phyloP scores from a whole-genome alignment of 2,329 filamentous ascomycete genomes.

The Monascus ruber region DNA sequence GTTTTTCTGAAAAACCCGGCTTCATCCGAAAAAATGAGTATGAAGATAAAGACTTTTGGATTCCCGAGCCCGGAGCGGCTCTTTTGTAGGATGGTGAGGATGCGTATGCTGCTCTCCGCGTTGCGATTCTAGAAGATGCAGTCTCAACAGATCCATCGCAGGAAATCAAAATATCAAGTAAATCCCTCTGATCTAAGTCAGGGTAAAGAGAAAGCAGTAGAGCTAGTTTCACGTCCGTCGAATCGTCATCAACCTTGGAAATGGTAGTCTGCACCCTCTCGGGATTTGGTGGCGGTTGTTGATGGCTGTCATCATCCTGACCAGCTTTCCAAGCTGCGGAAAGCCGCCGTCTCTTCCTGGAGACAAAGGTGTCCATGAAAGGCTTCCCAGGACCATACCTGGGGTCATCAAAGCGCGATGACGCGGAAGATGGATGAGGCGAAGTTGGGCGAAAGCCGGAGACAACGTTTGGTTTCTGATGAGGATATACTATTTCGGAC shows the following conservation, averaged over 20 bases:
- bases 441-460: no score
- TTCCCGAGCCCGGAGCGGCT: constrained; percentile 2
- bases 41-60: neutral
- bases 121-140: constrained; percentile 47
- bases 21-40: no score
- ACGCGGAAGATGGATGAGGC: neutral
- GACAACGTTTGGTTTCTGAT: no score
- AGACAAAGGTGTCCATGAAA: constrained; percentile 32
- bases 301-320: neutral
- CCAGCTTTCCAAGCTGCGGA: constrained; percentile 4
- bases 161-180: constrained; percentile 69
- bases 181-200: constrained; percentile 47
- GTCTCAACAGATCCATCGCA: constrained; percentile 64
- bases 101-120: constrained; percentile 5
- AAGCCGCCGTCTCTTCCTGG: constrained; percentile 22
- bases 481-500: no score
- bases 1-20: constrained; percentile 4
- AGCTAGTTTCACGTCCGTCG: constrained; percentile 82
- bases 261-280: constrained; percentile 4
- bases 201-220: constrained; percentile 69
- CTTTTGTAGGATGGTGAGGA: constrained; percentile 10
- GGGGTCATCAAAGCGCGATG: constrained; percentile 9
- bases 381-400: constrained; percentile 8
- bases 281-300: neutral
- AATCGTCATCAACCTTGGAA: constrained; percentile 48